Evolutionary conservation across 305 asterid species (phyloP), one percentile per base, ranked within the genome.

Genomic region (Fraxinus latifolia): DNA sequence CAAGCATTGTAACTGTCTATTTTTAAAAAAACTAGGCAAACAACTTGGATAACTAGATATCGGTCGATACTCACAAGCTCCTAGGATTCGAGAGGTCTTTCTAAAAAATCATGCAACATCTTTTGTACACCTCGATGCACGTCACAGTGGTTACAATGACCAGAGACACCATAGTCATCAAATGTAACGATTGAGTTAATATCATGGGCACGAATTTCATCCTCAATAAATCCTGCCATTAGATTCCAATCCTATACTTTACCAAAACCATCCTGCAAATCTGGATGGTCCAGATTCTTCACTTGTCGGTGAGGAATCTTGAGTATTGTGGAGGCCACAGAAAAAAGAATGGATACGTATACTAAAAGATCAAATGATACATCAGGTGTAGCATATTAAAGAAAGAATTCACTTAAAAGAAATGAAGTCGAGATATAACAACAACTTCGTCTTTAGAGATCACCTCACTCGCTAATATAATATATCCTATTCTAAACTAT

Each of bases 201-300:
- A 39, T 89, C 85, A 65, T 85, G 84, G 14, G 85, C 82, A 79
- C 42, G 81, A 8, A 85, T 82, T 86, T 94, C 96, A 85, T 89
- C 88, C 19, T 87, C 87, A 50, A 94, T 84, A 81, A 93, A 85
- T 81, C 82, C 83, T 78, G 95, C 90, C 84, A 94, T 58, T 72
- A 90, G 29, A 82, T 87, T 84, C 87, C 81, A 75, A 87, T 87
- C 78, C 99, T 97, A 94, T 32, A 79, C 83, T 82, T 87, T 89
- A 68, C 93, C 96, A 86, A 95, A 95, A 80, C 98, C 98, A 86
- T 95, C 99, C 98, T 93, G 95, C 82, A 95, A 53, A 84, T 91
- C 93, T 78, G 95, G 96, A 88, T 95, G 96, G 81, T 93, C 95
- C 17, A 91, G 84, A 85, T 92, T 82, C 85, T 89, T 93, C 85